Evolutionary conservation across 1,284 basidiomycete species (phyloP).

Genomic region (Cronartium ribicola): DNA sequence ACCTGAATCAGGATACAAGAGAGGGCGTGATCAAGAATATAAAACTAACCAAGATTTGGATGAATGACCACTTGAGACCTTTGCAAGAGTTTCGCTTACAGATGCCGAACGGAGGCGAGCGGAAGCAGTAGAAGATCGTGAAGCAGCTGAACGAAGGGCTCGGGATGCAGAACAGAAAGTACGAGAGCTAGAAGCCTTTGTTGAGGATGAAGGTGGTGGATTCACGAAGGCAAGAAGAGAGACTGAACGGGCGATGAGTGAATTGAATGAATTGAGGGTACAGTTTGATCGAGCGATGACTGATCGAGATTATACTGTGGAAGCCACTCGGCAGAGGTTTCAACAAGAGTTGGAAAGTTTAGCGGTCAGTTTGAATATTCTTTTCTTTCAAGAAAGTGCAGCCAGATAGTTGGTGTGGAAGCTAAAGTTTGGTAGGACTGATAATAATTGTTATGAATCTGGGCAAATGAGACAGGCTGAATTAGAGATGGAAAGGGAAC

Average conservation of each 20-base stretch:
- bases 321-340: slow-evolving; percentile 65
- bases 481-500: slow-evolving; percentile 44
- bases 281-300: slow-evolving; percentile 41
- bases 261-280: slow-evolving; percentile 66
- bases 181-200: slow-evolving; percentile 62
- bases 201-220: slow-evolving; percentile 66
- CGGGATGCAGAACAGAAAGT: slow-evolving; percentile 59
- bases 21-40: slow-evolving; percentile 52
- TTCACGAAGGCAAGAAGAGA: slow-evolving; percentile 67
- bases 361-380: slow-evolving; percentile 58
- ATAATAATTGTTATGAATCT: slow-evolving; percentile 59
- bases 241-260: slow-evolving; percentile 68
- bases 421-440: neutral
- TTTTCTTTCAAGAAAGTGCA: neutral
- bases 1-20: slow-evolving; percentile 5
- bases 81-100: slow-evolving; percentile 42
- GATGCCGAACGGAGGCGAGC: slow-evolving; percentile 52
- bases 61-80: slow-evolving; percentile 30
- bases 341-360: slow-evolving; percentile 58
- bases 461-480: slow-evolving; percentile 58
- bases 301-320: slow-evolving; percentile 69
- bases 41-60: slow-evolving; percentile 49
- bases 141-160: slow-evolving; percentile 58
- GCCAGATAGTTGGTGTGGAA: slow-evolving; percentile 28
- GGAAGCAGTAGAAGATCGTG: slow-evolving; percentile 59